Evolutionary conservation across 495 filamentous ascomycete species (phyloP), one percentile per base, ranked within the genome.

Genomic region (Trichoderma reesei): DNA sequence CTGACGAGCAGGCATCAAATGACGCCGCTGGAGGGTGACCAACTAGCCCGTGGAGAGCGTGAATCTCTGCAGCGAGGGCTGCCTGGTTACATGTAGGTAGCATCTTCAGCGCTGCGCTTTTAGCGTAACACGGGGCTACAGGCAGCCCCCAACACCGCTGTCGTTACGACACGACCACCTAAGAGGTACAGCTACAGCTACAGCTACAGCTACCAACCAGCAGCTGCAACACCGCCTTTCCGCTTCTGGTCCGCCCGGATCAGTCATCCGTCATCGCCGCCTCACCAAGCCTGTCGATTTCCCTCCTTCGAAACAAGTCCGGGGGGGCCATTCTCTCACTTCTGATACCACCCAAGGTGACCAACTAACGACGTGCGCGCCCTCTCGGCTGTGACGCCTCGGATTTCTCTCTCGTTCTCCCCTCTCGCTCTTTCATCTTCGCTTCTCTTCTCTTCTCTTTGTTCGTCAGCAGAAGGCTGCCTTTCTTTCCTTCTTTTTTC

Each of bases 221-320:
- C 44, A 3, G 44, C 44, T 18, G 5, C 44, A 18, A 48, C 44
- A 48, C 44, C 44, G 44, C 44, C 44, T 48, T 48, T 48, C 44
- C 44, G 16, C 44, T 48, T 31, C 51, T 56, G n/a, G 51, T 34
- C 31, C 16, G 34, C 18, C 51, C 51, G 51, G 20, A 33, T 56
- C 51, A 56, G 51, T 56, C 51, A 56, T 56, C 51, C 51, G 51
- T 56, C 51, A 56, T 56, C 20, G 31, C 34, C 34, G 51, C 31
- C 34, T 56, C 51, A 56, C 51, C 51, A 56, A 26, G 7, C 18
- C 51, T 33, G 48, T 33, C 51, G 51, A 56, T 56, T 56, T n/a
- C n/a, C 51, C 51, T 34, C 31, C 51, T 56, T 34, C 51, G 51
- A 56, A 56, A 56, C 51, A n/a, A n/a, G n/a, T n/a, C n/a, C n/a